Evolutionary conservation across 208 protist genomes (phyloP), one percentile per base, ranked within the genome.

Genomic region (Leishmania gerbilli): DNA sequence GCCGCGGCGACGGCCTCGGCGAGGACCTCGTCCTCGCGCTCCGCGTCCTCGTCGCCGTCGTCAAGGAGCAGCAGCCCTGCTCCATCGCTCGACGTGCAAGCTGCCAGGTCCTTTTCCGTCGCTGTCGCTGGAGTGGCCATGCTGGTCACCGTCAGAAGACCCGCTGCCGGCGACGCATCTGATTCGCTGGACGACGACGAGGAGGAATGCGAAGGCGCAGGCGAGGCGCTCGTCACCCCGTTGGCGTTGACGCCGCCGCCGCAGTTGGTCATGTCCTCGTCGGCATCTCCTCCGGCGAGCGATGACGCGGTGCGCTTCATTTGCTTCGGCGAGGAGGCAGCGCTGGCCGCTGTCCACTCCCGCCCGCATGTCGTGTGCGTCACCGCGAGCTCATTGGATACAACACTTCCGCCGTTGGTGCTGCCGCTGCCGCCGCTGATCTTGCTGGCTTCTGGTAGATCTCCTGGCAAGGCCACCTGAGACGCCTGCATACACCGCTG

Each of bases 181-280:
- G 77, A 79, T 21, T 62, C 77, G 47, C 76, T 79, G 1, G 82
- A 76, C 71, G 71, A 76, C 31, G 82, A 82, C 34, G 45, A 49
- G 31, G 64, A 72, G 42, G 77, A 82, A 68, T 69, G 74, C 72
- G 74, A 79, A 19, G 51, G 77, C 53, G 77, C 77, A 56, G 77
- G 82, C 65, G 82, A 82, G 1, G 82, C 82, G 77, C 77, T 82
- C 3, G 77, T 82, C 13, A 77, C 64, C 19, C 82, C 82, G 56
- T 85, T 82, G 42, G 72, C 77, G 74, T 82, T 81, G 64, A 55
- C 42, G 27, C 82, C 77, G 65, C 82, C 77, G 47, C 81, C 77
- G 77, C 77, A 81, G 72, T 81, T 74, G 19, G 67, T 37, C 64
- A 85, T 82, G 17, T 85, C 82, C 49, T 85, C 77, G 64, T 85